Percentiles rank a stretch among this genome's conserved stretches.
phyloP scores from a whole-genome alignment of 345 rosid genomes.

The Aurinia saxatilis region DNA sequence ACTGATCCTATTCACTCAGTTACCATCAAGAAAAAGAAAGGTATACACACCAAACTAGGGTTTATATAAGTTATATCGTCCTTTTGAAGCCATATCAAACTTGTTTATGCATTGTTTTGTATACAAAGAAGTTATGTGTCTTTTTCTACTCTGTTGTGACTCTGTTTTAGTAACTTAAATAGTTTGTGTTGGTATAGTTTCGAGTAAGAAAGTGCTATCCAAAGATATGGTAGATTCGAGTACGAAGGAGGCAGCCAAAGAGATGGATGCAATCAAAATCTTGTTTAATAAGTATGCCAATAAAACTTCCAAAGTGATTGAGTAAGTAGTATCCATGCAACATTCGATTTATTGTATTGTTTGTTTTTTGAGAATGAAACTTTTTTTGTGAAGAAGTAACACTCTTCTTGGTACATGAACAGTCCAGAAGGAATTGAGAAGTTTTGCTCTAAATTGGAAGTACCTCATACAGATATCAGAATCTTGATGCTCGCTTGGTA shows the following conservation, averaged over 20 bases:
- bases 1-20: slow-evolving; percentile 62
- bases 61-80: too few relatives aligned
- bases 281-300: slow-evolving; percentile 54
- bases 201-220: too few relatives aligned
- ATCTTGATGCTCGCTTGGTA: slow-evolving; percentile 90
- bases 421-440: slow-evolving; percentile 83
- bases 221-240: too few relatives aligned
- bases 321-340: slow-evolving; percentile 47
- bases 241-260: slow-evolving; percentile 69
- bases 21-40: too few relatives aligned
- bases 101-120: too few relatives aligned
- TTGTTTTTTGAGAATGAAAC: too few relatives aligned
- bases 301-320: slow-evolving; percentile 57
- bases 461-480: slow-evolving; percentile 68
- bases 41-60: too few relatives aligned
- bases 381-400: too few relatives aligned
- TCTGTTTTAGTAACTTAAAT: neutral
- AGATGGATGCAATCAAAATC: slow-evolving; percentile 65
- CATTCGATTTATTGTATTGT: neutral
- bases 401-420: slow-evolving; percentile 19
- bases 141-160: neutral
- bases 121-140: too few relatives aligned
- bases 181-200: slow-evolving; percentile 33
- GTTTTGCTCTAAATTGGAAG: slow-evolving; percentile 65
- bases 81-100: too few relatives aligned